Conservation (phyloP, 768 basidiomycete species). For the Pulveroboletus ravenelii region DNA sequence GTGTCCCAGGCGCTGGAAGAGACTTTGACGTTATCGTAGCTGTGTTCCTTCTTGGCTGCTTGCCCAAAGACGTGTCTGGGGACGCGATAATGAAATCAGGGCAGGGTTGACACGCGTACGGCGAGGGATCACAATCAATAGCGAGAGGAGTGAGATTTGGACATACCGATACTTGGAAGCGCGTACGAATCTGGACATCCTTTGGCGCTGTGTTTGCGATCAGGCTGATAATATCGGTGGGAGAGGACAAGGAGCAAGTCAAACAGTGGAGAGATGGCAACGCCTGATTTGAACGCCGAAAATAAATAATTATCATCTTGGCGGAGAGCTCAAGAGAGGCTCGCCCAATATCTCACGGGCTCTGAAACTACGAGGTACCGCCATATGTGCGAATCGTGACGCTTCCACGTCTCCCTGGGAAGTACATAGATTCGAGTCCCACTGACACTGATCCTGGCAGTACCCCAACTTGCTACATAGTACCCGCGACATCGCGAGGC, state of each 20-base stretch:
- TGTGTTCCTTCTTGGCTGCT: conserved; percentile 76
- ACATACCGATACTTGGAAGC: conserved; percentile 81
- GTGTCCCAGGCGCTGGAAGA: conserved; percentile 95
- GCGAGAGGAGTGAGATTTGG: conserved; percentile 4
- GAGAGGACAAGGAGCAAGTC: background rate
- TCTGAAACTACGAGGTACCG: too few relatives aligned
- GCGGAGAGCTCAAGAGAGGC: too few relatives aligned
- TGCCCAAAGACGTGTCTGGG: conserved; percentile 89
- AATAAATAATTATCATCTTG: background rate
- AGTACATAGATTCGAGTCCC: too few relatives aligned
- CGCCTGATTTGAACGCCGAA: background rate
- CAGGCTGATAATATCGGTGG: background rate
- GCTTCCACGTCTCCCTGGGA: too few relatives aligned
- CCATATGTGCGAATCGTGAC: too few relatives aligned
- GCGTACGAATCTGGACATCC: conserved; percentile 83
- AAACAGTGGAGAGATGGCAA: background rate
- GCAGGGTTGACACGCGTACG: background rate
- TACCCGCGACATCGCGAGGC: too few relatives aligned
- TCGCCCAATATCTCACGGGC: too few relatives aligned
- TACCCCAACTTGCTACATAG: too few relatives aligned
- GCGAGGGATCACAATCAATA: background rate
- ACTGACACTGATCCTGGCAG: too few relatives aligned
- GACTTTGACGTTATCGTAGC: conserved; percentile 78
- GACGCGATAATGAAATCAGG: background rate
- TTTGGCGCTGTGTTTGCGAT: background rate